Percentiles rank a stretch among this genome's conserved stretches.
Conservation (phyloP, 495 filamentous ascomycete species). For the Neurospora sp. region DNA sequence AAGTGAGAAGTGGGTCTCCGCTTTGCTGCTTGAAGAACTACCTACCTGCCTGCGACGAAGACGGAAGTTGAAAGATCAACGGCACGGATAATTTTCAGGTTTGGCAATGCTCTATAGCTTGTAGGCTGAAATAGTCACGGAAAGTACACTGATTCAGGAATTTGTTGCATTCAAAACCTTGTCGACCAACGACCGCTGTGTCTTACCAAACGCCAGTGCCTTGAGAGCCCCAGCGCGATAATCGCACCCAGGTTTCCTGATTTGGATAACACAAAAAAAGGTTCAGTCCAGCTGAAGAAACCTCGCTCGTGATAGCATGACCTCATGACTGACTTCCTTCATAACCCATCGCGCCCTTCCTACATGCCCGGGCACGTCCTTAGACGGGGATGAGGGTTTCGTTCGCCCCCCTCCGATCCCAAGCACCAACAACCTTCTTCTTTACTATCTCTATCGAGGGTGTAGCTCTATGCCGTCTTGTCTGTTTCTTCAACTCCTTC, state of each 20-base stretch:
- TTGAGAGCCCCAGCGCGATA: neutral
- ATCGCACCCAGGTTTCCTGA: neutral
- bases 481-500: neutral
- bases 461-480: neutral
- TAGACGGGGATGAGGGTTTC: neutral
- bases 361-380: neutral
- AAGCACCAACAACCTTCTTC: conserved; percentile 4
- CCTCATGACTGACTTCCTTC: neutral
- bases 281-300: neutral
- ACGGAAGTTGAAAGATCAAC: neutral
- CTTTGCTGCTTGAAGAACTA: neutral
- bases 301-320: neutral
- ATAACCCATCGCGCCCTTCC: neutral
- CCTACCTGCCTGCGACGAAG: neutral
- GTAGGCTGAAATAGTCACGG: neutral
- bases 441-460: conserved; percentile 2
- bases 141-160: neutral
- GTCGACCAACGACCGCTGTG: neutral
- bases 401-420: neutral
- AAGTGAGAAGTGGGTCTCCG: neutral
- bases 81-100: neutral
- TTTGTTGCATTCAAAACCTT: neutral
- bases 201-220: neutral
- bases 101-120: neutral
- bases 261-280: neutral